A percentile compares a stretch with the other conserved stretches of the same genome.
phyloP scores from a whole-genome alignment of 73 alveolate species.

The Stentor roeselii region DNA sequence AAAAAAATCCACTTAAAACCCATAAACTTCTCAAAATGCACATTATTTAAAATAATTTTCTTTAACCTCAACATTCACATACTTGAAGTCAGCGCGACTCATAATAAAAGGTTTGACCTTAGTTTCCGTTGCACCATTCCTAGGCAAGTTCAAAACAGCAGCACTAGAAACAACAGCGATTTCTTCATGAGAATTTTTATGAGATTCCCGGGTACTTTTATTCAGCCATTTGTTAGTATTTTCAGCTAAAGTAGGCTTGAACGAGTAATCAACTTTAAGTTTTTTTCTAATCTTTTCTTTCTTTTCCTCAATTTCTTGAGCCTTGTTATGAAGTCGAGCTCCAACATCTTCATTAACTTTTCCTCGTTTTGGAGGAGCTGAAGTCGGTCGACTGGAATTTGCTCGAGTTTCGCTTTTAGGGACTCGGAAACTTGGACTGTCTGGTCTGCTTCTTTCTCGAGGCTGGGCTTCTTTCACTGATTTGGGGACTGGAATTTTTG shows the following conservation, averaged over 20 bases:
- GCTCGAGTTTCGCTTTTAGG: background rate
- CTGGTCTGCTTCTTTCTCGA: background rate
- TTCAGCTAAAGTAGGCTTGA: constrained; percentile 5
- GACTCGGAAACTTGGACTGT: background rate
- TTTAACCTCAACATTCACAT: too few relatives aligned
- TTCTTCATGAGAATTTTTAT: background rate
- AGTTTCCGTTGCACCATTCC: too few relatives aligned
- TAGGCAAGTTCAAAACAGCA: background rate
- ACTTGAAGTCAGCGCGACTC: too few relatives aligned
- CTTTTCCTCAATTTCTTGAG: constrained; percentile 1
- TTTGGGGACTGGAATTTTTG: background rate
- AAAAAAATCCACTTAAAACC: too few relatives aligned
- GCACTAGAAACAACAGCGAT: constrained; percentile 18
- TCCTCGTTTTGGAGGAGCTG: constrained; percentile 4
- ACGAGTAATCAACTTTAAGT: constrained; percentile 1
- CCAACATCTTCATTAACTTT: background rate
- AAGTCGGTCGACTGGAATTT: background rate
- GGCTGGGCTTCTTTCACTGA: background rate
- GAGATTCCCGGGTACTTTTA: background rate
- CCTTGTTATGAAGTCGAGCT: background rate
- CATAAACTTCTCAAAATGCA: too few relatives aligned
- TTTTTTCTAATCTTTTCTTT: background rate
- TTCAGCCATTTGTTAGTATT: constrained; percentile 9
- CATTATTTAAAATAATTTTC: too few relatives aligned
- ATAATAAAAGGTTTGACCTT: too few relatives aligned